Base-by-base conservation (phyloP, 768 basidiomycete species). In the Rhodocollybia butyracea region DNA sequence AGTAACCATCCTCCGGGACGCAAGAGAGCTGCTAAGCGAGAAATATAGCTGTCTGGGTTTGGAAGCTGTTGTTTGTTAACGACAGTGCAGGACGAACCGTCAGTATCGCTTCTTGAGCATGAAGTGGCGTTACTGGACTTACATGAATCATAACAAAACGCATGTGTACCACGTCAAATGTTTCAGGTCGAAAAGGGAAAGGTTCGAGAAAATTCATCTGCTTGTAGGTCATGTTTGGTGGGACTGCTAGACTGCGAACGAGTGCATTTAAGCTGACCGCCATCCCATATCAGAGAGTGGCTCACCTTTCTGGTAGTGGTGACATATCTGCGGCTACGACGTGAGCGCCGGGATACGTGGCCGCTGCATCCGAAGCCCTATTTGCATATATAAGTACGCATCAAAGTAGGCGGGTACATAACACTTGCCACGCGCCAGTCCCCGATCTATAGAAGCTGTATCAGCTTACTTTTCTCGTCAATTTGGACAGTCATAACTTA, bases 1-100 rank as follows among this genome's bases (percentile, higher is more conserved):
- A 50, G n/a, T 21, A 50, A 34, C 48, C 48, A 50, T 50, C 48
- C 48, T 26, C 48, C 48, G n/a, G 48, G 48, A 34, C 48, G 48
- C 19, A 50, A 34, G 22, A 50, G 19, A 12, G 48, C 34, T 26
- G 48, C 48, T 22, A 50, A 34, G n/a, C 48, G 34, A 15, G 31
- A 19, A 12, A 50, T 50, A 17, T 50, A 50, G 32, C 15, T 38
- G 21, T 50, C 34, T 36, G 48, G 48, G 5, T 50, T 38, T 36
- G 48, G 48, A 22, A 50, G 48, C 48, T 50, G 32, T 34, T 12
- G 26, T 34, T n/a, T n/a, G n/a, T n/a, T n/a, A n/a, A n/a, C n/a
- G n/a, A n/a, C n/a, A n/a, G n/a, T n/a, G n/a, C n/a, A n/a, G n/a
- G n/a, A n/a, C n/a, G n/a, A n/a, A n/a, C n/a, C n/a, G n/a, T n/a